Percentiles rank a stretch among this genome's conserved stretches.
phyloP scores from a whole-genome alignment of 176 grass and related monocot genomes.

The Melocanna baccifera region DNA sequence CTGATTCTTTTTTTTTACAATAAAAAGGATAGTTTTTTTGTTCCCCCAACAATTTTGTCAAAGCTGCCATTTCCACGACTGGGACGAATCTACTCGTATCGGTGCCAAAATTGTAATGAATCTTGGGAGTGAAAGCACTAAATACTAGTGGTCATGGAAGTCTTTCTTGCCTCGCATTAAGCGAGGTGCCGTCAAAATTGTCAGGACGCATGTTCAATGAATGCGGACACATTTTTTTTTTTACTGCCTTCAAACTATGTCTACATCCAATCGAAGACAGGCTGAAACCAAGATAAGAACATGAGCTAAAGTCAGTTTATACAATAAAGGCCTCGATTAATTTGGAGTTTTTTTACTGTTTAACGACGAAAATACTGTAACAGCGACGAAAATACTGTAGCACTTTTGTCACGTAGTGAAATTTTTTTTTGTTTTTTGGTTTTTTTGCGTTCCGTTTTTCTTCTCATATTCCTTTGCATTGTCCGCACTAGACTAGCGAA shows the following conservation, averaged over 20 bases:
- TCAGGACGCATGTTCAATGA: not conserved
- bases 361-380: too few relatives aligned
- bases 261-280: slow-evolving; percentile 23
- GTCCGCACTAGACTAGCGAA: too few relatives aligned
- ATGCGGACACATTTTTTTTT: not conserved
- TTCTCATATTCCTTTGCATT: too few relatives aligned
- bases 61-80: not conserved
- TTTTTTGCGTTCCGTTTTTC: too few relatives aligned
- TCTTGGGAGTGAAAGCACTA: not conserved
- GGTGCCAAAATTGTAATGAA: not conserved
- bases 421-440: too few relatives aligned
- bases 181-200: not conserved
- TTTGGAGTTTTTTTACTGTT: too few relatives aligned
- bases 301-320: too few relatives aligned
- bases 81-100: not conserved
- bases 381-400: too few relatives aligned
- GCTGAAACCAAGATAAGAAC: not conserved
- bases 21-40: not conserved
- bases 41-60: not conserved
- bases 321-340: too few relatives aligned
- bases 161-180: not conserved
- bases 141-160: not conserved
- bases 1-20: not conserved
- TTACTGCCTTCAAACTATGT: not conserved
- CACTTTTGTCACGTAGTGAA: too few relatives aligned